phyloP scores from a whole-genome alignment of 345 rosid species.

The Melastoma malabathricum region DNA sequence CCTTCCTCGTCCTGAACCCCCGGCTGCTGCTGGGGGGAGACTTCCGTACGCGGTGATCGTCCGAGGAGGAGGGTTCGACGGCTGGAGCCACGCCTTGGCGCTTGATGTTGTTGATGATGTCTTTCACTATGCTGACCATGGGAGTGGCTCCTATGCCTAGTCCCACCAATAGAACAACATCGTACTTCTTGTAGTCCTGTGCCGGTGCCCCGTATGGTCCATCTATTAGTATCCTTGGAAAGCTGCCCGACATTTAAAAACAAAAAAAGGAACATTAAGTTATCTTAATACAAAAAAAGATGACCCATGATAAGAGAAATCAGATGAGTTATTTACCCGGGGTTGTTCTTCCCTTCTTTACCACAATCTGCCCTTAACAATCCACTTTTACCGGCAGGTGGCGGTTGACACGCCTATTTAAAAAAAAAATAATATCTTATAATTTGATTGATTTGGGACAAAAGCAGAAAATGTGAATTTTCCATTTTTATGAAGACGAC shows the following conservation, averaged over 20 bases:
- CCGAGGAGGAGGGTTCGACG: background rate
- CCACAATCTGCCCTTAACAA: no score
- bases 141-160: conserved; percentile 93
- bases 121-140: conserved; percentile 82
- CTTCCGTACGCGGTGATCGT: no score
- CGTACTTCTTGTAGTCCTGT: conserved; percentile 87
- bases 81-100: no score
- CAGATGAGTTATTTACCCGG: no score
- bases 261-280: background rate
- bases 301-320: no score
- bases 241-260: conserved; percentile 24
- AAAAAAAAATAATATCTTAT: no score
- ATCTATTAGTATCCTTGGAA: conserved; percentile 69
- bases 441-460: no score
- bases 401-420: no score
- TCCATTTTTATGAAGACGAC: no score
- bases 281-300: no score
- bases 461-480: background rate
- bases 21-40: background rate
- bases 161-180: conserved; percentile 72
- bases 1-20: conserved; percentile 49
- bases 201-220: conserved; percentile 94
- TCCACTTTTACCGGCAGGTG: no score
- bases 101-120: conserved; percentile 72
- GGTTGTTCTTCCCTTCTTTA: no score